Base-by-base conservation (phyloP, 805 yeast species). In the Spathaspora sp. region DNA sequence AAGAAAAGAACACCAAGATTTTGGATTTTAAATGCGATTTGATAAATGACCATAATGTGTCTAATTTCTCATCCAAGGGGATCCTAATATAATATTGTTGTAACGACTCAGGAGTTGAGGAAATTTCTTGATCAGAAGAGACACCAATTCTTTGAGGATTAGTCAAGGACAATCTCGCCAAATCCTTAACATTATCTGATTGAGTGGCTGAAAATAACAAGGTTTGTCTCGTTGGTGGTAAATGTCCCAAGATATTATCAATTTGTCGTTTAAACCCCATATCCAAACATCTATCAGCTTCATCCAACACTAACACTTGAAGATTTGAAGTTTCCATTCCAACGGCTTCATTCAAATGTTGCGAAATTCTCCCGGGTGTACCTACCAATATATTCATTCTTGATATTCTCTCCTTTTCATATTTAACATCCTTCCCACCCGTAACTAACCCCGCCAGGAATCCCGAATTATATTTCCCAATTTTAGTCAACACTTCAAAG, bases 401-500 rank as follows among this genome's bases (percentile, higher is more conserved):
- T 0, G 86, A 79, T 7, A 91, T 81, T 64, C 97, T 80, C 49
- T 89, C 96, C 55, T 81, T 80, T 66, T 91, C 97, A 59, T 78
- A 87, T 53, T 81, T 80, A 29, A 87, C 87, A 63, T 90, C 96
- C 64, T 92, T 90, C 39, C 97, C 97, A 47, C 97, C 97, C 60
- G 92, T 91, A 10, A 92, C 93, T 53, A 91, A 73, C 53, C 97
- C 97, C 0, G 97, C 97, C 6, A 96, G 86, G 54, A 91, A 85
- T 2, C 83, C 71, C 6, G 26, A 23, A 57, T 85, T 85, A 57
- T 81, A 76, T 44, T 83, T 80, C 19, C 97, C 97, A 49, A 91
- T 84, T 59, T 85, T 87, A n/a, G 85, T 75, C 54, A 91, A 69
- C 4, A 91, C 97, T 61, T 90, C 96, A 60, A 91, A 91, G 23